Base-by-base conservation (phyloP, 768 basidiomycete species). In the Podaxis sp. region DNA sequence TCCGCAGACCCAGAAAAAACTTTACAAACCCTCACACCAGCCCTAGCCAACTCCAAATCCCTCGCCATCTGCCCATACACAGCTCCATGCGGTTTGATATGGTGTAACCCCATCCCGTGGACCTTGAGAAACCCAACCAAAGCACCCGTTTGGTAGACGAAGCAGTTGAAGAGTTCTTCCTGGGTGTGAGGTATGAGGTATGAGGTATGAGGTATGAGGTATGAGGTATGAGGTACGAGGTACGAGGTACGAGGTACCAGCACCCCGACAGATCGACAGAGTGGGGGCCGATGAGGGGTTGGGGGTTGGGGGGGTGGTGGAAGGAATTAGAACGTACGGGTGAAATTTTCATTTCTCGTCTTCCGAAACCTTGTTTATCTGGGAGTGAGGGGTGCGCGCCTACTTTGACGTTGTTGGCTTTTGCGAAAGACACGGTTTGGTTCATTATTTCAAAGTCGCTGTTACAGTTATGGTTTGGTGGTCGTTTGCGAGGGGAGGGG, bases 61-160 rank as follows among this genome's bases (percentile, higher is more conserved):
- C 82, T 79, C 27, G 83, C 78, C 2, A 76, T 83, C 72, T 86
- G 83, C 9, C 82, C 82, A 64, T 88, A 89, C 1, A 85, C 74
- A 23, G 85, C 78, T 1, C 86, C 86, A 60, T 87, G 86, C 0
- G 83, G 83, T 67, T 85, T 87, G 36, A 86, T 75, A 61, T 90
- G 87, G 64, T 87, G 81, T 21, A 88, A 68, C 1, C 71, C 68
- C 4, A 89, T 64, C 0, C 73, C 80, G 55, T 88, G 76, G 1
- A 76, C 68, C 47, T 79, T 81, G 57, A 89, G 72, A 69, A 89
- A 88, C 0, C 83, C 86, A 3, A 69, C 71, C 5, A 89, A 70
- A 0, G 87, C 85, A n/a, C 86, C 87, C 32, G 87, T 81, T 74
- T 89, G 88, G 65, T 87, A 88, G 4, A 84, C 75, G 61, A 88